Evolutionary conservation across 495 filamentous ascomycete genomes (phyloP), one percentile per base, ranked within the genome.

Genomic region (Clohesyomyces aquaticus): DNA sequence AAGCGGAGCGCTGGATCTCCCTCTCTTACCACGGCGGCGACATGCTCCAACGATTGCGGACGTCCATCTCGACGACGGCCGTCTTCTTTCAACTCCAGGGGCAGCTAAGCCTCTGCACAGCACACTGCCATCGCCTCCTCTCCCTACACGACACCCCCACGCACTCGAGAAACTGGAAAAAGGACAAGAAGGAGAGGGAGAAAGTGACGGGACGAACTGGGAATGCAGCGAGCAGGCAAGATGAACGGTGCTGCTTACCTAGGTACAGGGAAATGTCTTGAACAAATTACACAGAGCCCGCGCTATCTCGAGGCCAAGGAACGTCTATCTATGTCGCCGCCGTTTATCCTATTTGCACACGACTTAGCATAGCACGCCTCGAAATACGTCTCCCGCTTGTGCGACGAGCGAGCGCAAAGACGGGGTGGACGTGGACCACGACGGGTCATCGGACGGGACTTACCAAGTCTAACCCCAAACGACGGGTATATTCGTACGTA

Each of bases 231-330:
- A 10, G 38, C 25, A 32, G 18, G 48, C 16, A 56, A 45, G 25
- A 12, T 56, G 29, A 51, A 35, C 26, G 57, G 63, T 27, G 35
- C 23, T 55, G 56, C 63, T 66, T 66, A 66, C 63, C 48, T 60
- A 55, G 49, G 32, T 55, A 61, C 57, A 66, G 51, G 43, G 21
- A 18, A 55, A 16, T 38, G 6, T 32, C 28, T 23, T 14, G 12
- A 35, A 55, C 28, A 16, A 38, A 54, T 18, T 47, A 59, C 41
- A 25, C 42, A n/a, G 28, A 45, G 23, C 16, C 61, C 50, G 23
- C 25, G 46, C 59, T 59, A 59, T 59, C 27, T 53, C 32, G 32
- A 41, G 26, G 53, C 21, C 46, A 14, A 55, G 22, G 27, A 28
- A 4, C 41, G 18, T 57, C 54, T 46, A 57, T 57, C 38, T 45